phyloP scores from a whole-genome alignment of 2,329 filamentous ascomycete species.

The Monosporascus ibericus region DNA sequence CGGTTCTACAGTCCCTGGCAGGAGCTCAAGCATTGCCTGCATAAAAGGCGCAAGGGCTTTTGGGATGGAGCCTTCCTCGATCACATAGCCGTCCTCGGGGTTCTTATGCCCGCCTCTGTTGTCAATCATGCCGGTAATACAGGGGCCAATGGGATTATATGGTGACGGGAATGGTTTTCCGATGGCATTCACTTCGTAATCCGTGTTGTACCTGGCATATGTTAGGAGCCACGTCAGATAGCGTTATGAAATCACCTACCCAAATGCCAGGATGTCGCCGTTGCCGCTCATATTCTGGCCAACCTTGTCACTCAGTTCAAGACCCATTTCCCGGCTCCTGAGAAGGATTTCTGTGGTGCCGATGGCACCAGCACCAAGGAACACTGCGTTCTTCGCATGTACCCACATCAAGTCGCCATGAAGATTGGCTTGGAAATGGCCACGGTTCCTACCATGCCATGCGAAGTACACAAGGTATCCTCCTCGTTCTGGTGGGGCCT shows the following conservation, averaged over 20 bases:
- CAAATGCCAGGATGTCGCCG: constrained; percentile 60
- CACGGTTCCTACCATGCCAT: constrained; percentile 56
- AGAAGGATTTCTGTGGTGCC: constrained; percentile 62
- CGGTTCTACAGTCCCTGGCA: constrained; percentile 40
- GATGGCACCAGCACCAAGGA: constrained; percentile 59
- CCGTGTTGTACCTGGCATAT: constrained; percentile 47
- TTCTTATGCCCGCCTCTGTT: constrained; percentile 45
- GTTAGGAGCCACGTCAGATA: constrained; percentile 10
- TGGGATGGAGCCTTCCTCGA: constrained; percentile 58
- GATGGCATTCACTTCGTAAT: constrained; percentile 50
- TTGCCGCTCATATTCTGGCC: constrained; percentile 60
- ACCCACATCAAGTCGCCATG: constrained; percentile 61
- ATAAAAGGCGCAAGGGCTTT: constrained; percentile 49
- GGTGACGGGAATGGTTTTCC: constrained; percentile 43
- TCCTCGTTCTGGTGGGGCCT: constrained; percentile 36
- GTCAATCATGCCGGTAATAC: constrained; percentile 58
- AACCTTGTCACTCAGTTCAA: constrained; percentile 50
- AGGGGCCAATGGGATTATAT: constrained; percentile 52
- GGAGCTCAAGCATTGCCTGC: constrained; percentile 49
- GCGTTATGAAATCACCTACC: constrained; percentile 29
- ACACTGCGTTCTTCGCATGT: constrained; percentile 57
- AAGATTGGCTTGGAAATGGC: constrained; percentile 46
- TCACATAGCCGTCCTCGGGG: constrained; percentile 55
- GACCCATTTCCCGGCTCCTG: constrained; percentile 51
- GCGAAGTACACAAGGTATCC: constrained; percentile 61